Conservation (phyloP, 306 rosid genomes). For the Begonia loranthoides region DNA sequence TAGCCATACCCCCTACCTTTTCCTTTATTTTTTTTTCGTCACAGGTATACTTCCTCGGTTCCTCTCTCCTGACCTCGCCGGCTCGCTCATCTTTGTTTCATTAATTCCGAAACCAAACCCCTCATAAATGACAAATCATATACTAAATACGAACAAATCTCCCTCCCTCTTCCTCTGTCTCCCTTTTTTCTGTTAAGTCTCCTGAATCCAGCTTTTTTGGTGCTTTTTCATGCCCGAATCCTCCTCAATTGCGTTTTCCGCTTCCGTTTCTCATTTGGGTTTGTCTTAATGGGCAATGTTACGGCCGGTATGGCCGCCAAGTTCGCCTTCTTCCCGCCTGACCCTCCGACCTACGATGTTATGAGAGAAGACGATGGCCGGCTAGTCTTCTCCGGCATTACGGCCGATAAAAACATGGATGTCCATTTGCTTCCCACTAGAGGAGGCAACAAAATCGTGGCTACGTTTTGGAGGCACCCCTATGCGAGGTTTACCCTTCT, state of each 20-base stretch:
- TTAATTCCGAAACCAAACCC: no score
- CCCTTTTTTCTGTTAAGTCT: background rate
- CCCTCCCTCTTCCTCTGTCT: no score
- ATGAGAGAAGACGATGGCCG: conserved; percentile 36
- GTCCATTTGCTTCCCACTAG: conserved; percentile 57
- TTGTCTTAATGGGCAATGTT: conserved; percentile 69
- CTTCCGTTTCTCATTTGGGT: conserved; percentile 18
- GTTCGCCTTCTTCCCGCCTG: conserved; percentile 97
- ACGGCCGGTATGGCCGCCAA: conserved; percentile 85
- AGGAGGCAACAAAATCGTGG: conserved; percentile 64
- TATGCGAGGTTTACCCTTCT: conserved; percentile 67
- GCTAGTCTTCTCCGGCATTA: conserved; percentile 47
- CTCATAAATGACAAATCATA: no score
- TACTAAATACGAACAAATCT: no score
- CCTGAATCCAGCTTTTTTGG: background rate
- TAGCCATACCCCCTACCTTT: background rate
- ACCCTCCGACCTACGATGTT: conserved; percentile 82
- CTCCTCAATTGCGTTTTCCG: conserved; percentile 3
- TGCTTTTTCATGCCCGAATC: conserved; percentile 35
- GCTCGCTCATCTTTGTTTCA: no score
- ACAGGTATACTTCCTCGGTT: background rate
- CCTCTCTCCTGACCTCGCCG: no score
- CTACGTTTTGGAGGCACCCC: conserved; percentile 87
- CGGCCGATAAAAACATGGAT: conserved; percentile 58
- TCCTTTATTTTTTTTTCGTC: background rate